Evolutionary conservation across 2,329 filamentous ascomycete species (phyloP), one percentile per base, ranked within the genome.

Genomic region (Bipolaris cookei): DNA sequence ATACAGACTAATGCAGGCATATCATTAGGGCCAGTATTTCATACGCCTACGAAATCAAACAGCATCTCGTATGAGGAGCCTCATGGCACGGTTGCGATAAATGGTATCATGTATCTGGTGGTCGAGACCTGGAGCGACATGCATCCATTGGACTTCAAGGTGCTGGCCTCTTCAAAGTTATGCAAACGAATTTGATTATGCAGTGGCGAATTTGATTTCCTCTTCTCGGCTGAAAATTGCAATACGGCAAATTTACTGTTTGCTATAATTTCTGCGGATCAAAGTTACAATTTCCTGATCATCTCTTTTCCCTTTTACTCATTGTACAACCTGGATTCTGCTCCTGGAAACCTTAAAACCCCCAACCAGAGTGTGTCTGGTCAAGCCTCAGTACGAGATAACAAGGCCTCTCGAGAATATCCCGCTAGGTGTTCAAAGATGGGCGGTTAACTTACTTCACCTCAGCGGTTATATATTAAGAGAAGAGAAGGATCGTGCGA

Each of bases 391-490:
- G 7, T 18, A 51, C 32, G 20, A 42, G 10, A 62, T 52, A 23
- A 25, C 54, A 20, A 37, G 42, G 1, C 48, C 49, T 4, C 38
- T 41, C n/a, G 46, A 37, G 2, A 39, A 52, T 25, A 52, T 54
- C 6, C 21, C 43, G 1, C 45, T 61, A n/a, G 41, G 54, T 11
- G 51, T 61, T 18, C 51, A 56, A 46, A 35, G 18, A 25, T 47
- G 56, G 30, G 25, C 44, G 3, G 55, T 52, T 10, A 56, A 59
- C 21, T 13, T 54, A 45, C 16, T 37, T 52, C 13, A 48, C 13
- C 7, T 13, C 10, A 4, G 28, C 28, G 4, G 3, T 30, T 11
- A 30, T 30, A 13, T 1, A 30, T 3, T 1, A 11, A 11, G 28
- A 30, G 28, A 4, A 3, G 3, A 30, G 28, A 30, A 30, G 28